Percentiles rank a stretch among this genome's conserved stretches.
phyloP scores from a whole-genome alignment of 441 rosid genomes.

The Macaranga tanarius region DNA sequence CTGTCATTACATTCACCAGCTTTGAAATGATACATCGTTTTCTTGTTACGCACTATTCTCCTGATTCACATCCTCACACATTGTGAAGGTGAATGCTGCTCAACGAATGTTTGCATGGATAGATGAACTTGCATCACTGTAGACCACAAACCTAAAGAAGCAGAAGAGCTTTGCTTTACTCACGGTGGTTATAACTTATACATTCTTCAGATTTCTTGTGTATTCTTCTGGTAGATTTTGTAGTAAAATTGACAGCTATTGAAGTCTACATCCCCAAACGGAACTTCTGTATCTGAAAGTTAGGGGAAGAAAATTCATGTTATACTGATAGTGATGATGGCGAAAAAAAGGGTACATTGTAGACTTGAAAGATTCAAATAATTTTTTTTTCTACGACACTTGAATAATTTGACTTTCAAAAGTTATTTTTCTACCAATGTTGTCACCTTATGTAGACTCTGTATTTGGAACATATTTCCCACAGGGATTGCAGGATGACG shows the following conservation, averaged over 20 bases:
- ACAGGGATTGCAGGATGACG: too few species aligned
- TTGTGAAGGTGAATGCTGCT: conserved; percentile 31
- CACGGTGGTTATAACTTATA: too few species aligned
- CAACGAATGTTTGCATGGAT: not conserved
- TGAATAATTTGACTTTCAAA: not conserved
- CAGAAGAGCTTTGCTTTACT: not conserved
- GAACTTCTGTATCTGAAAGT: conserved; percentile 10
- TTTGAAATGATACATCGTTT: conserved; percentile 83
- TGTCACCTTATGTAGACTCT: not conserved
- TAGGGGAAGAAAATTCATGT: conserved; percentile 16
- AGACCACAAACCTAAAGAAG: not conserved
- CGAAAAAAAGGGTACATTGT: conserved; percentile 28
- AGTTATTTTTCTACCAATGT: too few species aligned
- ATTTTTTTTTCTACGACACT: not conserved
- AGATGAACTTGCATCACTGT: not conserved
- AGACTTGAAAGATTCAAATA: not conserved
- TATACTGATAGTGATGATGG: conserved; percentile 31
- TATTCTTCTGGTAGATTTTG: conserved; percentile 19
- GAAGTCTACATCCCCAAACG: not conserved
- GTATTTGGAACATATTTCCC: too few species aligned
- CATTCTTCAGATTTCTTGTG: conserved; percentile 2
- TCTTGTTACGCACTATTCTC: conserved; percentile 48
- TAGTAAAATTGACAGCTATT: conserved; percentile 1
- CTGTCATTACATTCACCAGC: conserved; percentile 89
- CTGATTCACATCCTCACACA: conserved; percentile 48